phyloP scores from a whole-genome alignment of 495 filamentous ascomycete genomes.

The Penicillium canariense region DNA sequence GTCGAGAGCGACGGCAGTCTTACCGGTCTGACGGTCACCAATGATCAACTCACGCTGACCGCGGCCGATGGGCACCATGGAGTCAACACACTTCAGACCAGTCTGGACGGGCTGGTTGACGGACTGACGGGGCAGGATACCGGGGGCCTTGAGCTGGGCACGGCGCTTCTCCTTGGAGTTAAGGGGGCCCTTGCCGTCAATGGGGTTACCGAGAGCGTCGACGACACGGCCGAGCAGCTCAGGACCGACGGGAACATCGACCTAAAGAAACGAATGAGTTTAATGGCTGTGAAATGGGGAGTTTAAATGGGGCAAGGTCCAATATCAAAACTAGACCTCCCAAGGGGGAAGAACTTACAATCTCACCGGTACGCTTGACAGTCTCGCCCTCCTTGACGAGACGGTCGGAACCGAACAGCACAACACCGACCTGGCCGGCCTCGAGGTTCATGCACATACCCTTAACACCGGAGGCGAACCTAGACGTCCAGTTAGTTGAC shows the following conservation, averaged over 20 bases:
- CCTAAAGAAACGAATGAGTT: conserved; percentile 53
- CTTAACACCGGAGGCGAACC: conserved; percentile 99
- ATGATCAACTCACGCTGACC: conserved; percentile 99
- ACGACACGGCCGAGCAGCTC: conserved; percentile 97
- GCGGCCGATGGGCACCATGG: conserved; percentile 99
- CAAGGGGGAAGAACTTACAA: conserved; percentile 62
- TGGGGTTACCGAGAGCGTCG: conserved; percentile 97
- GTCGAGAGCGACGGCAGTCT: conserved; percentile 98
- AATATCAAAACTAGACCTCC: conserved; percentile 14
- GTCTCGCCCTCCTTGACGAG: conserved; percentile 99
- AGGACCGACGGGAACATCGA: conserved; percentile 92
- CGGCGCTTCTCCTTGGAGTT: conserved; percentile 88
- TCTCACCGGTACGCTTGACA: conserved; percentile 98
- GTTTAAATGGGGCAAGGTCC: background rate
- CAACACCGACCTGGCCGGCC: conserved; percentile 99
- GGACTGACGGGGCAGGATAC: conserved; percentile 93
- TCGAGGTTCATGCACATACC: conserved; percentile 99
- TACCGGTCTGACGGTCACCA: conserved; percentile 99
- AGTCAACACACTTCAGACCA: conserved; percentile 97
- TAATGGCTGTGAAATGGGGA: background rate
- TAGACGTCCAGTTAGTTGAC: conserved; percentile 48
- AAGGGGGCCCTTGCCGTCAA: conserved; percentile 97
- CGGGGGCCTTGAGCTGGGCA: conserved; percentile 98
- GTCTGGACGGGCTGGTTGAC: conserved; percentile 99
- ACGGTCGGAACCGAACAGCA: conserved; percentile 99